Conservation (phyloP, 257 asterid genomes). For the Solanum dulcamara region DNA sequence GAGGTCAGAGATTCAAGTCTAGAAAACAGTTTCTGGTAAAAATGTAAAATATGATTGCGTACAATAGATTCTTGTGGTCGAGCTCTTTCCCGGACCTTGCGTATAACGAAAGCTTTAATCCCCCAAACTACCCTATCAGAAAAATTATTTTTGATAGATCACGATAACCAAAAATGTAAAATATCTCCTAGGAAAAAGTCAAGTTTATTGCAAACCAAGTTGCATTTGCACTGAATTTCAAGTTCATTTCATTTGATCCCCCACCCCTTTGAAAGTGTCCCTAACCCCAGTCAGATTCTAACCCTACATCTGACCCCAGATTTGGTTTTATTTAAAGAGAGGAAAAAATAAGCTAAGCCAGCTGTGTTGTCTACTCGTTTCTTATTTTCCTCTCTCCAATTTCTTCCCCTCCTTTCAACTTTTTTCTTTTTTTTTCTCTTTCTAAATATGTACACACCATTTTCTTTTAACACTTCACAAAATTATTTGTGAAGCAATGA, state of each 20-base stretch:
- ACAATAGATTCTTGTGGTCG: too few relatives aligned
- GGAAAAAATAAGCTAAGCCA: slow-evolving; percentile 25
- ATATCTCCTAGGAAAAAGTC: background rate
- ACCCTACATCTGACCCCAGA: slow-evolving; percentile 34
- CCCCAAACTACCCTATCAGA: too few relatives aligned
- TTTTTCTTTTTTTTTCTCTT: slow-evolving; percentile 2
- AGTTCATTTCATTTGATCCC: slow-evolving; percentile 17
- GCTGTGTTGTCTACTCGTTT: slow-evolving; percentile 28
- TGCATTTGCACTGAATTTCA: slow-evolving; percentile 28
- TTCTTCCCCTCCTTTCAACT: background rate
- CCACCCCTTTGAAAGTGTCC: background rate
- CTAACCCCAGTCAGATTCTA: slow-evolving; percentile 41
- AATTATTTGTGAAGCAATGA: background rate
- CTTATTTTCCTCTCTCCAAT: background rate
- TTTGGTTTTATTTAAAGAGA: slow-evolving; percentile 50
- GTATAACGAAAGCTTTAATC: too few relatives aligned
- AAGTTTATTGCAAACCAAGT: background rate
- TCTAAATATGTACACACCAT: slow-evolving; percentile 2
- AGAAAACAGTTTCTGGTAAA: too few relatives aligned
- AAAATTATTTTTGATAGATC: too few relatives aligned
- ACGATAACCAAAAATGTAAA: too few relatives aligned
- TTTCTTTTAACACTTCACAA: background rate
- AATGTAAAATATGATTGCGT: too few relatives aligned
- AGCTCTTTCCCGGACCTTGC: too few relatives aligned
- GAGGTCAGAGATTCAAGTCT: too few relatives aligned